These are phyloP conservation scores for Dictyostelium purpureum DNA, from an alignment of 78 protist species.

Conservation along the genomic window DNA sequence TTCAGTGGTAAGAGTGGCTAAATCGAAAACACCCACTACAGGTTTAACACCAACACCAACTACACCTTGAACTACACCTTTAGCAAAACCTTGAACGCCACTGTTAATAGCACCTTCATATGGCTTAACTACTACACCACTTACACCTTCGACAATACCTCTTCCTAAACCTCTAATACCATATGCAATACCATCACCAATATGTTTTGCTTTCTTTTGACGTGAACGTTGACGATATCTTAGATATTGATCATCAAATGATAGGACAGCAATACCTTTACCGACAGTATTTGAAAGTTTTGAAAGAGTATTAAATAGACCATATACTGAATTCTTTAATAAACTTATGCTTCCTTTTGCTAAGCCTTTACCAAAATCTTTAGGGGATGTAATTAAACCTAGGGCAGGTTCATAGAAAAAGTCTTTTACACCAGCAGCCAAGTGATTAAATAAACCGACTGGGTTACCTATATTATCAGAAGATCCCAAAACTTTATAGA, in stretches of 20 bases:
- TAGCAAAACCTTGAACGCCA: constrained; percentile 88
- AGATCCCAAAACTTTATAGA: constrained; percentile 82
- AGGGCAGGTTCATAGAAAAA: constrained; percentile 92
- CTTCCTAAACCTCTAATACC: constrained; percentile 63
- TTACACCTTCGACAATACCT: constrained; percentile 87
- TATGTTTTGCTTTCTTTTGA: constrained; percentile 62
- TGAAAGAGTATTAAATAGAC: constrained; percentile 79
- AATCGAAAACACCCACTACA: constrained; percentile 87
- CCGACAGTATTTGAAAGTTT: constrained; percentile 82
- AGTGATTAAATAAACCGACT: constrained; percentile 84
- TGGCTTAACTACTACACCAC: constrained; percentile 90
- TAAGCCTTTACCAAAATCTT: constrained; percentile 84
- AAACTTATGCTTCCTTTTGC: constrained; percentile 75
- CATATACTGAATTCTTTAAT: constrained; percentile 75
- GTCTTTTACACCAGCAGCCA: constrained; percentile 88
- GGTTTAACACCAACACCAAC: constrained; percentile 91
- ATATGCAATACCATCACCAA: constrained; percentile 70
- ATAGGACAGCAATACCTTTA: constrained; percentile 75
- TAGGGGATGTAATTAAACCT: constrained; percentile 81
- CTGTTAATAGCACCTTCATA: constrained; percentile 79
- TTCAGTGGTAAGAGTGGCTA: constrained; percentile 82
- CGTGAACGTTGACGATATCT: constrained; percentile 31
- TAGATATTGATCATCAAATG: constrained; percentile 84
- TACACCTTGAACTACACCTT: constrained; percentile 91
- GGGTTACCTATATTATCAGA: constrained; percentile 92